Conservation (phyloP, 208 protist species). For the Leishmania lainsoni region DNA sequence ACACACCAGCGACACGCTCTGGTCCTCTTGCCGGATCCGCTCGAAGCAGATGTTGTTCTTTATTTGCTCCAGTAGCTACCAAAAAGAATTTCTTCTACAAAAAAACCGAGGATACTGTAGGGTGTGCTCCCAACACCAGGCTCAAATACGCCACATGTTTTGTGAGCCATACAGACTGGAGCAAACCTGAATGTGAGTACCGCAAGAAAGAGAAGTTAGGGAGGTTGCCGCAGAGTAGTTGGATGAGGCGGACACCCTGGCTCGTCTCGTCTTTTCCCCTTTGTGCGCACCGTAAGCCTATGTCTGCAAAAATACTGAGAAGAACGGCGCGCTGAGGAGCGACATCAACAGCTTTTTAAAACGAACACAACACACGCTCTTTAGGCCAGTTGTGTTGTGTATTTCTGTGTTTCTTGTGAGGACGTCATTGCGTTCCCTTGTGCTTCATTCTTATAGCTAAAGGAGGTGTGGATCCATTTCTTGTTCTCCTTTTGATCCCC, state of each 20-base stretch:
- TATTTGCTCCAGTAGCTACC: not conserved
- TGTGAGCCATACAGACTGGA: not conserved
- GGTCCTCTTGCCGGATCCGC: not conserved
- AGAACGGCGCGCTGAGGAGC: not conserved
- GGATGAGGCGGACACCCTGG: not conserved
- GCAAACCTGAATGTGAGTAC: not conserved
- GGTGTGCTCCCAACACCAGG: not conserved
- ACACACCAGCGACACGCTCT: not conserved
- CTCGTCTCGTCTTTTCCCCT: constrained; percentile 2
- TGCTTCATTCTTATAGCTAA: constrained; percentile 9
- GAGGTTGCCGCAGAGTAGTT: not conserved
- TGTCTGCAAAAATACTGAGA: not conserved
- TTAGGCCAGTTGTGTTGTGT: constrained; percentile 3
- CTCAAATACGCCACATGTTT: not conserved
- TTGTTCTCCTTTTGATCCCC: not conserved
- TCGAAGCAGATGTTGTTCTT: not conserved
- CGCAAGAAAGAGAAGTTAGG: not conserved
- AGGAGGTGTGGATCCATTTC: not conserved
- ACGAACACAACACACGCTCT: not conserved
- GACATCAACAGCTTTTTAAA: not conserved
- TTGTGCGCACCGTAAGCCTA: not conserved
- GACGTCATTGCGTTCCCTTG: not conserved
- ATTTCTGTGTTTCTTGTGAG: constrained; percentile 5
- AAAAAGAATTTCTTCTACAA: no score
- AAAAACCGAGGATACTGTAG: not conserved